phyloP scores from a whole-genome alignment of 768 basidiomycete genomes.

The Kwoniella pini region DNA sequence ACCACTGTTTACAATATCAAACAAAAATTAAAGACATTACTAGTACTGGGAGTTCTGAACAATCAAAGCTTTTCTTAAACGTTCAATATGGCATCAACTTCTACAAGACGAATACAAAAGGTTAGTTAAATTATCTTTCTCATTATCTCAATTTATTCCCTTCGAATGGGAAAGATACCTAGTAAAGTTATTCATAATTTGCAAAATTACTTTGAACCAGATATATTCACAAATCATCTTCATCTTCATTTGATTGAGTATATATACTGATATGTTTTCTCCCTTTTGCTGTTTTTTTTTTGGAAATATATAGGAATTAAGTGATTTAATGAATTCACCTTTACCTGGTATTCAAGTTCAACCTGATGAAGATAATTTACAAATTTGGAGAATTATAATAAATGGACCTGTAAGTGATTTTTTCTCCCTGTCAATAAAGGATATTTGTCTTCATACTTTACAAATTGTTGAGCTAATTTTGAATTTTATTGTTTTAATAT shows the following conservation, averaged over 20 bases:
- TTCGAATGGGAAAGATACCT: too few species aligned
- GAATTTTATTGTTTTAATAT: not conserved
- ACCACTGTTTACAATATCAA: too few species aligned
- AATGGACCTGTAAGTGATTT: slow-evolving; percentile 52
- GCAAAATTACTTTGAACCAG: too few species aligned
- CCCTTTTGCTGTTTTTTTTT: not conserved
- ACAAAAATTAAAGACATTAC: too few species aligned
- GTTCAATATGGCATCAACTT: slow-evolving; percentile 13
- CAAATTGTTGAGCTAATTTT: not conserved
- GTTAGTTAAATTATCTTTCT: slow-evolving; percentile 14
- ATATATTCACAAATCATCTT: too few species aligned
- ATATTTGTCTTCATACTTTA: too few species aligned
- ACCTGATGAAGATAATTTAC: slow-evolving; percentile 51
- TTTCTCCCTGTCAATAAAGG: too few species aligned
- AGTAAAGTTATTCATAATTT: too few species aligned
- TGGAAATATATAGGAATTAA: slow-evolving; percentile 36
- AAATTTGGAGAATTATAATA: slow-evolving; percentile 47
- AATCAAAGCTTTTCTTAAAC: not conserved
- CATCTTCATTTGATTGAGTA: too few species aligned
- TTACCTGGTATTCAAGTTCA: slow-evolving; percentile 39
- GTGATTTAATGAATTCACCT: slow-evolving; percentile 40
- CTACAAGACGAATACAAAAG: slow-evolving; percentile 41
- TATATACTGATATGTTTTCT: too few species aligned
- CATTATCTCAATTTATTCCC: too few species aligned
- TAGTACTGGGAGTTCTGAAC: not conserved